Percentiles rank a stretch among this genome's conserved stretches.
Conservation (phyloP, 2,329 filamentous ascomycete species). For the Aspergillus pseudoviridinutans region DNA sequence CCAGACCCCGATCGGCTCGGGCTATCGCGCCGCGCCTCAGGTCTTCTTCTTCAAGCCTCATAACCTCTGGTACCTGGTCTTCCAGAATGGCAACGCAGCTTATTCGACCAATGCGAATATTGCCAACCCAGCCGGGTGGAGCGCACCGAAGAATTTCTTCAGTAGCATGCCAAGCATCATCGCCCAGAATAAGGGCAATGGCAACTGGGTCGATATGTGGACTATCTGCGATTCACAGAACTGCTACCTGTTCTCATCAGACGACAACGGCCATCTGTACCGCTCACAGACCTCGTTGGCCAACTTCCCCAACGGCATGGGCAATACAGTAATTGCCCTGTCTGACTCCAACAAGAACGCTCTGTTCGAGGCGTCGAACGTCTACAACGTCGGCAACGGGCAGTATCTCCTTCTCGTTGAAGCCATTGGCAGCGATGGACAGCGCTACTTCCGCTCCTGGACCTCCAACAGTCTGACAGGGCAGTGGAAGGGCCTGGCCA, state of each 20-base stretch:
- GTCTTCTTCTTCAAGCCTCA: conserved; percentile 62
- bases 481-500: conserved; percentile 56
- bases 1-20: conserved; percentile 1
- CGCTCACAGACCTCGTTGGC: conserved; percentile 59
- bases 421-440: conserved; percentile 51
- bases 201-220: conserved; percentile 56
- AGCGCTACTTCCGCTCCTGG: conserved; percentile 63
- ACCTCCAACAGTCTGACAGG: conserved; percentile 56
- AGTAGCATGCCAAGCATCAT: conserved; percentile 45
- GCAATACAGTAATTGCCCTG: conserved; percentile 49
- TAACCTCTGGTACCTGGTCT: conserved; percentile 60
- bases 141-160: conserved; percentile 52
- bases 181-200: conserved; percentile 47
- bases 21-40: conserved; percentile 52
- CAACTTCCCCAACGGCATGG: conserved; percentile 60
- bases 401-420: conserved; percentile 68
- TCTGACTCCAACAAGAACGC: conserved; percentile 50
- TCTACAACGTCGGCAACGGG: conserved; percentile 57
- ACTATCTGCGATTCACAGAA: conserved; percentile 57
- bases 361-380: conserved; percentile 64
- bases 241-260: conserved; percentile 66
- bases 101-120: conserved; percentile 58
- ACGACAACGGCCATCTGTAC: conserved; percentile 66
- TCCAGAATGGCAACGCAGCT: conserved; percentile 59
- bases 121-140: conserved; percentile 52